A percentile compares a stretch with the other conserved stretches of the same genome.
These are phyloP conservation scores for Penicillium roqueforti DNA, from an alignment of 495 filamentous ascomycete species.

Conservation along the genomic window DNA sequence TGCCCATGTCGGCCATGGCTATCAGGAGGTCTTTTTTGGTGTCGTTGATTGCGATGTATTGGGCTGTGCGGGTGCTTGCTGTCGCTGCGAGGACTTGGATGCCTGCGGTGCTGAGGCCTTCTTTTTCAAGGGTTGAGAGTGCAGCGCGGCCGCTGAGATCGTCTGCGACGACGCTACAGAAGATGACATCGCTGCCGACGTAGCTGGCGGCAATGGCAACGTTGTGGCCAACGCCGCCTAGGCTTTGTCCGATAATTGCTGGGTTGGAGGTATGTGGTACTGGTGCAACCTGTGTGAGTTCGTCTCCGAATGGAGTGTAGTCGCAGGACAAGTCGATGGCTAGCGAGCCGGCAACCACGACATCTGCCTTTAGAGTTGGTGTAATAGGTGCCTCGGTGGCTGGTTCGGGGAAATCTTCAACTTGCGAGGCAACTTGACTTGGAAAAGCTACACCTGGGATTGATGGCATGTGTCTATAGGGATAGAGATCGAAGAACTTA, in stretches of 20 bases:
- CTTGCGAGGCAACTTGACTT: slow-evolving; percentile 25
- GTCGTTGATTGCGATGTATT: slow-evolving; percentile 90
- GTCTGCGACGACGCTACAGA: slow-evolving; percentile 73
- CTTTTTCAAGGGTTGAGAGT: slow-evolving; percentile 53
- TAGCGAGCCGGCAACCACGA: slow-evolving; percentile 86
- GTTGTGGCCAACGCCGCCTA: slow-evolving; percentile 95
- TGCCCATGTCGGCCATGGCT: slow-evolving; percentile 93
- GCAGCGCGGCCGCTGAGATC: slow-evolving; percentile 74
- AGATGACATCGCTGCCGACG: slow-evolving; percentile 52
- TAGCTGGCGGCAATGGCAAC: slow-evolving; percentile 75
- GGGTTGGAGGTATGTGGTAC: slow-evolving; percentile 81
- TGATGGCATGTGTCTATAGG: slow-evolving; percentile 43
- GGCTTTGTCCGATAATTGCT: slow-evolving; percentile 67
- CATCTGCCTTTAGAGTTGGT: slow-evolving; percentile 42
- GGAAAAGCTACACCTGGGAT: slow-evolving; percentile 24
- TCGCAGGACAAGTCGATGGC: slow-evolving; percentile 87
- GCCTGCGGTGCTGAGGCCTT: slow-evolving; percentile 60
- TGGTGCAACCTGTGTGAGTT: slow-evolving; percentile 39
- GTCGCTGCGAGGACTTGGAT: slow-evolving; percentile 54
- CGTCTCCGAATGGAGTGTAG: slow-evolving; percentile 47
- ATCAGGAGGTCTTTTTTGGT: slow-evolving; percentile 71
- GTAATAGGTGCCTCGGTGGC: slow-evolving; percentile 6
- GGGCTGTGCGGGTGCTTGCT: slow-evolving; percentile 62
- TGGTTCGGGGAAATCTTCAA: slow-evolving; percentile 10
- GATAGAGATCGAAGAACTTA: slow-evolving; percentile 34